Percentiles rank a stretch among this genome's conserved stretches.
phyloP scores from a whole-genome alignment of 2,329 filamentous ascomycete species.

The Epichloe baconii region DNA sequence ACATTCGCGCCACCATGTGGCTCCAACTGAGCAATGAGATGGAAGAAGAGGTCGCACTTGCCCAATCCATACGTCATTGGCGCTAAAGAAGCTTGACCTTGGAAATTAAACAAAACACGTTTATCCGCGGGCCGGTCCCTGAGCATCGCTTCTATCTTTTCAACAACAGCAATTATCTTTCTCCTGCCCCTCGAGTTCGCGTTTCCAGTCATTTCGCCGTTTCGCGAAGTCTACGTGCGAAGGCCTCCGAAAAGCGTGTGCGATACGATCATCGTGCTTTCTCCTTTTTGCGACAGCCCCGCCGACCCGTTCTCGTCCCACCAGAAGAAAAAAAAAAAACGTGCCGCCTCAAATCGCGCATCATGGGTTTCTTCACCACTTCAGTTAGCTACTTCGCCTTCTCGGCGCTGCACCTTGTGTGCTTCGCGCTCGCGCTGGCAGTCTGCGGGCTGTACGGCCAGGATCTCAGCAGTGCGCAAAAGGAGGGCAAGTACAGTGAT shows the following conservation, averaged over 20 bases:
- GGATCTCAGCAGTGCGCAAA: constrained; percentile 45
- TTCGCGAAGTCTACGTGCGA: neutral
- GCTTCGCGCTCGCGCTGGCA: constrained; percentile 63
- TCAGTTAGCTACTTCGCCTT: constrained; percentile 40
- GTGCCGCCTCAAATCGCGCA: constrained; percentile 3
- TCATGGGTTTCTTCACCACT: constrained; percentile 33
- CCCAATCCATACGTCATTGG: neutral
- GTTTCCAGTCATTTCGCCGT: neutral
- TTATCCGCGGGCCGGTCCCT: neutral
- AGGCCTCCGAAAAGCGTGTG: neutral
- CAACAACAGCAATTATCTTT: neutral
- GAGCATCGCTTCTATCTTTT: neutral
- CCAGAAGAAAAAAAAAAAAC: neutral
- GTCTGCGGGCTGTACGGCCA: constrained; percentile 68
- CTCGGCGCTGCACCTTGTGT: constrained; percentile 54
- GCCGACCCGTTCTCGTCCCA: neutral
- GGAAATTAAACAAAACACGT: neutral
- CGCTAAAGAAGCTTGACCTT: neutral
- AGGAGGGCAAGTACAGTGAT: constrained; percentile 38
- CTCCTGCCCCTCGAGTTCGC: neutral
- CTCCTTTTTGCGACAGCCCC: neutral
- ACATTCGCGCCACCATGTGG: neutral
- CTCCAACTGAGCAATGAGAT: neutral
- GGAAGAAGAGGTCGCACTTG: neutral
- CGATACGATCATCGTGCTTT: neutral